Conservation (phyloP, 2,329 filamentous ascomycete species). For the Coniochaeta prunicola region DNA sequence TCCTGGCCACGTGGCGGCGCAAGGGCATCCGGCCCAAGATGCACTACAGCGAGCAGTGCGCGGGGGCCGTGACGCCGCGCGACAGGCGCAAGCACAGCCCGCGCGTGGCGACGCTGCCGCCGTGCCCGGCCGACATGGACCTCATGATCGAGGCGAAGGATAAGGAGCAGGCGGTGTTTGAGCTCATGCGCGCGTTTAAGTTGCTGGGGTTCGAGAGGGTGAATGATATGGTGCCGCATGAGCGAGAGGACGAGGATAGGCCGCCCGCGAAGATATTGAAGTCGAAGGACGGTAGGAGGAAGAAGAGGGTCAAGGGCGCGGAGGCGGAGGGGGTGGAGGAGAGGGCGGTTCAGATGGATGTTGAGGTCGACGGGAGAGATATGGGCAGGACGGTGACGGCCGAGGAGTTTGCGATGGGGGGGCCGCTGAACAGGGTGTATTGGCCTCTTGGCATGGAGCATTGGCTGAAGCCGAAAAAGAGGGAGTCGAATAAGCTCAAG, state of each 20-base stretch:
- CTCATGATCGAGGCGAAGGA: constrained; percentile 99
- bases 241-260: constrained; percentile 68
- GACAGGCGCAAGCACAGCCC: constrained; percentile 82
- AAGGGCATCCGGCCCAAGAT: constrained; percentile 91
- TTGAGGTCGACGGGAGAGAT: constrained; percentile 28
- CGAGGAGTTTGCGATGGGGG: constrained; percentile 80
- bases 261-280: constrained; percentile 31
- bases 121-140: constrained; percentile 77
- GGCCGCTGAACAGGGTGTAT: constrained; percentile 72
- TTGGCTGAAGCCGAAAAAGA: constrained; percentile 78
- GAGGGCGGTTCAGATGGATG: constrained; percentile 21
- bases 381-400: constrained; percentile 44
- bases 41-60: constrained; percentile 84
- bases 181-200: constrained; percentile 82
- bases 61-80: constrained; percentile 67
- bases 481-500: constrained; percentile 29
- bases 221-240: constrained; percentile 70
- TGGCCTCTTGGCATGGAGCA: constrained; percentile 89
- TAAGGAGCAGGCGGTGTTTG: constrained; percentile 94
- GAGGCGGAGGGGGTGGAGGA: constrained; percentile 8
- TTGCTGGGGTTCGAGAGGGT: constrained; percentile 72
- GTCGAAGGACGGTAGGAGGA: constrained; percentile 28
- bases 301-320: constrained; percentile 24
- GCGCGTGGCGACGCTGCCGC: constrained; percentile 71
- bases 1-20: constrained; percentile 73